phyloP scores from a whole-genome alignment of 2,329 filamentous ascomycete species.

The Orbilia blumenaviensis region DNA sequence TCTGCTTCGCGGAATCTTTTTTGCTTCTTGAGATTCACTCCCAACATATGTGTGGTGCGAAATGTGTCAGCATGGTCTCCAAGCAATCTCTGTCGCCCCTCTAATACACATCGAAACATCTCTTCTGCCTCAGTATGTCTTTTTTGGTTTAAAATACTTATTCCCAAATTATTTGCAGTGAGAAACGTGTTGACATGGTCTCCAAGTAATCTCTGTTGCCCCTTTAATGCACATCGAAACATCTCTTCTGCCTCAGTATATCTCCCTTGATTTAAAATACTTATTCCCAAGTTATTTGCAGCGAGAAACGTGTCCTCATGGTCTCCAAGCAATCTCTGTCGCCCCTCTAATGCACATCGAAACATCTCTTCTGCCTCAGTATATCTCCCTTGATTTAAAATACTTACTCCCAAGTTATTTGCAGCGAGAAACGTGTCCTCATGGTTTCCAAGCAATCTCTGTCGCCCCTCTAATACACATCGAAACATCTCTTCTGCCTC shows the following conservation, averaged over 20 bases:
- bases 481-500: neutral
- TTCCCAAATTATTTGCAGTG: too few relatives aligned
- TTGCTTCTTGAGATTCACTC: neutral
- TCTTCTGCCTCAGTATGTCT: neutral
- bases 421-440: neutral
- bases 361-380: neutral
- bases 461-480: neutral
- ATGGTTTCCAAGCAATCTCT: neutral
- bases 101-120: neutral
- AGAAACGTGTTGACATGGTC: too few relatives aligned
- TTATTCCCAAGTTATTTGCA: neutral
- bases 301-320: neutral
- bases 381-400: neutral
- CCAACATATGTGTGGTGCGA: neutral
- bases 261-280: neutral
- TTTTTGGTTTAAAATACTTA: neutral
- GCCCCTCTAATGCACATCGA: neutral
- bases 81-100: neutral
- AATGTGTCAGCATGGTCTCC: neutral
- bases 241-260: neutral
- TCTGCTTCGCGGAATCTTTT: neutral
- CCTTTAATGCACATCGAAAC: neutral
- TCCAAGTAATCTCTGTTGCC: neutral
- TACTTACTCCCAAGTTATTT: neutral
- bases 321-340: neutral